These are phyloP conservation scores for Phytophthora pseudosyringae DNA, from an alignment of 352 stramenopile genomes.

Conservation along the genomic window DNA sequence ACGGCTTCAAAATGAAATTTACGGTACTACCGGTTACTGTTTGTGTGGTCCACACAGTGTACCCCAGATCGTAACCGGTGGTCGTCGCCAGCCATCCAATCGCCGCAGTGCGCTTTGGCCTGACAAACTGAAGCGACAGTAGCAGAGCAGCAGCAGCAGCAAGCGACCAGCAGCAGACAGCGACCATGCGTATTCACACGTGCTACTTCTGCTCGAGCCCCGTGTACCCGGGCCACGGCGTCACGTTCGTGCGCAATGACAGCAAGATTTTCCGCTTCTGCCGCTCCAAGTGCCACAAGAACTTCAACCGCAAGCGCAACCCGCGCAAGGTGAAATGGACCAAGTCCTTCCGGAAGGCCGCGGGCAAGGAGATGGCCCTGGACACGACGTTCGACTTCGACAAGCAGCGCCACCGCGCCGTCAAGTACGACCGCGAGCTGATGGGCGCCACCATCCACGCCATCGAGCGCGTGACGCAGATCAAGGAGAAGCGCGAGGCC, in stretches of 20 bases:
- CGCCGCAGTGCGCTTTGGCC: conserved; percentile 12
- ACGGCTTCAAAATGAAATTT: conserved; percentile 4
- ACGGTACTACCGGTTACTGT: conserved; percentile 7
- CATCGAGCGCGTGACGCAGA: conserved; percentile 98
- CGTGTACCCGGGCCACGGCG: conserved; percentile 99
- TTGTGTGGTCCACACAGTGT: conserved; percentile 15
- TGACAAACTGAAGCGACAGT: conserved; percentile 19
- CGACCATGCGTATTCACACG: conserved; percentile 97
- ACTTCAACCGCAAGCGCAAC: conserved; percentile 99
- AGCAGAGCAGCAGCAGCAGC: conserved; percentile 23
- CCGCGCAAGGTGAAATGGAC: conserved; percentile 99
- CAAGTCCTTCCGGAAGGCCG: conserved; percentile 98
- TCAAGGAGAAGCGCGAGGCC: conserved; percentile 96
- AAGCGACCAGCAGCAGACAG: conserved; percentile 6
- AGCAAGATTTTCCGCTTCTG: conserved; percentile 99
- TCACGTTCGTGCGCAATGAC: conserved; percentile 99
- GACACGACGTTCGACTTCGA: conserved; percentile 99
- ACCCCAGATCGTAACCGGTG: conserved; percentile 3
- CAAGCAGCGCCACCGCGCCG: conserved; percentile 97
- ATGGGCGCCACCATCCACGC: conserved; percentile 99
- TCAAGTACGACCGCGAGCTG: conserved; percentile 99
- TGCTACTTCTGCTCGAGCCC: conserved; percentile 99
- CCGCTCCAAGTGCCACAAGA: conserved; percentile 99
- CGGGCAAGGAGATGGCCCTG: conserved; percentile 99
- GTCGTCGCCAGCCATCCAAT: conserved; percentile 37